Evolutionary conservation across 257 asterid species (phyloP), one percentile per base, ranked within the genome.

Genomic region (Jasminum sambac): DNA sequence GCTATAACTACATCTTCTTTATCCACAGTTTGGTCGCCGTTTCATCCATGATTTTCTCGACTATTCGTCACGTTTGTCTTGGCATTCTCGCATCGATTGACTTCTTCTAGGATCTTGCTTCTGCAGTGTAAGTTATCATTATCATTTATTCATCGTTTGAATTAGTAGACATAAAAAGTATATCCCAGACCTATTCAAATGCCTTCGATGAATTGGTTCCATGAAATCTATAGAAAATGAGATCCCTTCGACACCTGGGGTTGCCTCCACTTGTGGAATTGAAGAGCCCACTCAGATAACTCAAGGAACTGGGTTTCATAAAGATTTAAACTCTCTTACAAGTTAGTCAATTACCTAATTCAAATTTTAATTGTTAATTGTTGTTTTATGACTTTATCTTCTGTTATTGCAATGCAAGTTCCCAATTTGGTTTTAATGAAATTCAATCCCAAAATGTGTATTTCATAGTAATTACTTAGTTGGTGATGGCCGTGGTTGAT

Each of bases 251-350:
- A 66, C 87, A 68, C 75, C 79, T 30, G 82, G 11, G 72, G 78
- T 40, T 70, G 81, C 46, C 36, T 26, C 71, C 3, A 62, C 72
- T 9, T 59, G 0, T 73, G 79, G 59, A 64, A 57, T 40, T 67
- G 79, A 81, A 36, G 78, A 82, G 59, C 40, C 68, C 57, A 41
- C 84, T 39, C 83, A 68, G 82, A 80, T 76, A 72, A 50, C 82
- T 69, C 59, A 52, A 12, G 41, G 88, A 36, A 68, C 80, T 43
- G 81, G 73, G 23, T 89, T 80, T 80, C 96, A 89, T 76, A 86
- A 75, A 79, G 96, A 91, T 75, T 80, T 91, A 66, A 90, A 82
- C 76, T 79, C 82, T 69, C 87, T 91, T 64, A 98, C 98, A 43
- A 95, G 99, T 95, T 64, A 79, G 96, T 83, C 19, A 43, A 50